Evolutionary conservation across 768 basidiomycete genomes (phyloP), one percentile per base, ranked within the genome.

Genomic region (Rhodotorula graminis): DNA sequence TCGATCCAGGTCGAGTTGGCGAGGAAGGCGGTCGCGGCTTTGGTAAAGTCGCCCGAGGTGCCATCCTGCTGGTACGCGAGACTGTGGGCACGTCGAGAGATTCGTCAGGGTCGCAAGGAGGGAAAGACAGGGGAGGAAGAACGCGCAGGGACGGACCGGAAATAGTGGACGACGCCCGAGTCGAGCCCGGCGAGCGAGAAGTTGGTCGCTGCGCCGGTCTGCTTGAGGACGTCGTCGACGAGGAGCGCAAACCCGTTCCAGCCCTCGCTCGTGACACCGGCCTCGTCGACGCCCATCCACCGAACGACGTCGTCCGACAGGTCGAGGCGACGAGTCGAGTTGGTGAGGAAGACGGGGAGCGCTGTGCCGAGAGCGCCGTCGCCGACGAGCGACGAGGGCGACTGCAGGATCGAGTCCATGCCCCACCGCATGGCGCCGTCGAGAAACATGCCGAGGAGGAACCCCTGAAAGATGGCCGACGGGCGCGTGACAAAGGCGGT

Each of bases 1-100:
- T 91, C 85, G 56, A 87, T 84, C 90, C 90, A 93, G 25, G 90
- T 91, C 63, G 89, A 89, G 79, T 93, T 92, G 5, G 88, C 86
- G 84, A 86, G 89, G 64, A 90, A 81, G 8, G 71, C 76, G 16
- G 85, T 87, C 14, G 89, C 90, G 12, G 91, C 84, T 83, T 85
- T 89, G 0, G 92, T 91, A 77, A 89, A 93, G 80, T 92, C 91
- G 25, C 90, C 91, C 19, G 72, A 74, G 1, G 70, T 73, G 1
- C 80, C 81, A 18, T 67, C 64, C 19, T 65, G 56, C 62, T 77
- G 75, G 70, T 82, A 83, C 62, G 81, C 74, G 58, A 78, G 70
- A 2, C 73, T 67, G 37, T 55, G 63, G 55, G 37, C 29, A 3
- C n/a, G n/a, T 40, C 3, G 29, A 29, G 7, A 42, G 4, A 31